Evolutionary conservation across 805 yeast genomes (phyloP).

Genomic region (Candida cerambycidarum): DNA sequence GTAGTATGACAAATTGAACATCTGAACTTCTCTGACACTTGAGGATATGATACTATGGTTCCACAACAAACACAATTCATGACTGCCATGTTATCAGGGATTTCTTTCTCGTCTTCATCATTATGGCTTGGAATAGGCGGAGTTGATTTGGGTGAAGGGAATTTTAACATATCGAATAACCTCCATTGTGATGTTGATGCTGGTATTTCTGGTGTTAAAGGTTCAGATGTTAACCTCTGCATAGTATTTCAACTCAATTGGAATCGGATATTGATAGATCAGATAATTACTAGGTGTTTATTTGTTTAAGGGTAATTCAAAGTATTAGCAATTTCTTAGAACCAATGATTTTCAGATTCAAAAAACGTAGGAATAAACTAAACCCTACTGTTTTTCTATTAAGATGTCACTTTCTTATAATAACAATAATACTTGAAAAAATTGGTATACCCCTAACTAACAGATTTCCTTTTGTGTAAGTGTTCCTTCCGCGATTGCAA

Average conservation of each 20-base stretch:
- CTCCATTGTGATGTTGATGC: slow-evolving; percentile 25
- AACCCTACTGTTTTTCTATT: too few species aligned
- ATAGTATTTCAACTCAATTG: background rate
- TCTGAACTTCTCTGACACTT: slow-evolving; percentile 39
- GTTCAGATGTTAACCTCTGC: slow-evolving; percentile 4
- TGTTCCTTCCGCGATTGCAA: background rate
- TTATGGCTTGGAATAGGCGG: slow-evolving; percentile 1
- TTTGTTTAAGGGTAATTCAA: too few species aligned
- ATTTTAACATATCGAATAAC: slow-evolving; percentile 17
- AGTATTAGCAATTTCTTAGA: too few species aligned
- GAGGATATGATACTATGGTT: slow-evolving; percentile 30
- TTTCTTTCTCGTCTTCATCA: slow-evolving; percentile 5
- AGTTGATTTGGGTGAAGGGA: slow-evolving; percentile 5
- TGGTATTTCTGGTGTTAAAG: slow-evolving; percentile 15
- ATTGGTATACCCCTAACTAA: too few species aligned
- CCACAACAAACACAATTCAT: slow-evolving; percentile 41
- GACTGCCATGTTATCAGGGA: slow-evolving; percentile 14
- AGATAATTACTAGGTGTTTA: too few species aligned
- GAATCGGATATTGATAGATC: too few species aligned
- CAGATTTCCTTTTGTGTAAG: background rate
- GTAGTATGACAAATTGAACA: slow-evolving; percentile 66
- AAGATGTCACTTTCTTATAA: too few species aligned
- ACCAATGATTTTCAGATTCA: too few species aligned
- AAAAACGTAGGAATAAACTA: too few species aligned
- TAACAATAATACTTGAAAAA: too few species aligned